A percentile compares a stretch with the other conserved stretches of the same genome.
Conservation (phyloP, 2,329 filamentous ascomycete genomes). For the Alternaria sp. region DNA sequence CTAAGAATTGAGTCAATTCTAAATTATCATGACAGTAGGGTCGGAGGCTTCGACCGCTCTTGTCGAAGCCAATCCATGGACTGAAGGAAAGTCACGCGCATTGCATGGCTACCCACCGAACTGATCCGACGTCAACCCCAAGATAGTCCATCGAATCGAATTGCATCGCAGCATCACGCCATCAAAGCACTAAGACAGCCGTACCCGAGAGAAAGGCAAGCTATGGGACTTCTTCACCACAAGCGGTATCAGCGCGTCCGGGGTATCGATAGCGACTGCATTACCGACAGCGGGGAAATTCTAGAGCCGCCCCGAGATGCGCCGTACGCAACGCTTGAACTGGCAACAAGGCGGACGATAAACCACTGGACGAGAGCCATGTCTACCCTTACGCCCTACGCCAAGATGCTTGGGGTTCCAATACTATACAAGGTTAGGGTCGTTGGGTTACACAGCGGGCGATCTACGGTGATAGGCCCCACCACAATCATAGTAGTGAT, state of each 20-base stretch:
- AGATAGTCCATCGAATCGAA: neutral
- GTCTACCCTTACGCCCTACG: constrained; percentile 12
- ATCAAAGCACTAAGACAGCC: neutral
- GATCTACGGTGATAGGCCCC: constrained; percentile 29
- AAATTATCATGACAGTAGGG: neutral
- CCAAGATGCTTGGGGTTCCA: constrained; percentile 34
- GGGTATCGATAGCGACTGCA: constrained; percentile 15
- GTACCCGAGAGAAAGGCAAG: neutral
- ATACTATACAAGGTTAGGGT: constrained; percentile 41
- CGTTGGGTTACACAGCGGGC: constrained; percentile 26
- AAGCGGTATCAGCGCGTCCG: constrained; percentile 1
- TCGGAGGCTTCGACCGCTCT: neutral
- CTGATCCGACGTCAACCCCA: neutral
- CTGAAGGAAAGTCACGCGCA: neutral
- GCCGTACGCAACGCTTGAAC: constrained; percentile 10
- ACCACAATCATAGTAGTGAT: constrained; percentile 23
- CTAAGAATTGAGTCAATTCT: neutral
- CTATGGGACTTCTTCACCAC: constrained; percentile 8
- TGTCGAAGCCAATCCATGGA: neutral
- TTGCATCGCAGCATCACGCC: neutral
- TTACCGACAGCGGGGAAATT: constrained; percentile 19
- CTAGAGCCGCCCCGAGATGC: constrained; percentile 19
- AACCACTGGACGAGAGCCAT: constrained; percentile 11
- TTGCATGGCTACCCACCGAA: neutral
- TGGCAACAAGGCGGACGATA: constrained; percentile 8